phyloP scores from a whole-genome alignment of 164 flowering plant species.

The Liquidambar formosana region DNA sequence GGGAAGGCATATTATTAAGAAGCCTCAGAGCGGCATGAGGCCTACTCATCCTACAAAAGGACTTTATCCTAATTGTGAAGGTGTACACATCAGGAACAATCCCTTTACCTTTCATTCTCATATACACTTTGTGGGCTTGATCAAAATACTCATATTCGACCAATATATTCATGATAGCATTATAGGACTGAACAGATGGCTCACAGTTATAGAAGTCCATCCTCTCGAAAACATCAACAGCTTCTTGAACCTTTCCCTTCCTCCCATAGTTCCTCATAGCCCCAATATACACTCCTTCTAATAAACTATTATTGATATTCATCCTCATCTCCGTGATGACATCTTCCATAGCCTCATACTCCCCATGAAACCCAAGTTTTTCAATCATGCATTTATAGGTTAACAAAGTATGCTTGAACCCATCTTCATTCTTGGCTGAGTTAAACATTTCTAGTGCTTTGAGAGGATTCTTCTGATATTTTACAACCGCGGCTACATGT shows the following conservation, averaged over 20 bases:
- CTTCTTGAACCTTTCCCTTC: slow-evolving; percentile 73
- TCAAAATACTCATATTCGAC: slow-evolving; percentile 63
- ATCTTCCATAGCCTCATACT: slow-evolving; percentile 74
- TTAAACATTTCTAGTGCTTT: slow-evolving; percentile 81
- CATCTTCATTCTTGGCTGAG: slow-evolving; percentile 61
- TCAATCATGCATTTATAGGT: slow-evolving; percentile 79
- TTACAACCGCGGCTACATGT: slow-evolving; percentile 77
- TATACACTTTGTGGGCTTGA: slow-evolving; percentile 84
- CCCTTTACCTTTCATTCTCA: slow-evolving; percentile 71
- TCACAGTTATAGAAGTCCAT: slow-evolving; percentile 83
- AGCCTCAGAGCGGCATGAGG: slow-evolving; percentile 84
- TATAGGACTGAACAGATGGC: slow-evolving; percentile 67
- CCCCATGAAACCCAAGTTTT: slow-evolving; percentile 68
- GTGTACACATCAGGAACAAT: slow-evolving; percentile 80
- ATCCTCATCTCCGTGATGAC: slow-evolving; percentile 61
- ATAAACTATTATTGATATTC: slow-evolving; percentile 48
- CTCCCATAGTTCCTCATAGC: slow-evolving; percentile 73
- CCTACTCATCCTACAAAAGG: slow-evolving; percentile 72
- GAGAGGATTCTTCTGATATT: slow-evolving; percentile 66
- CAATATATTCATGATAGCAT: slow-evolving; percentile 80
- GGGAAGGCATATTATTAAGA: slow-evolving; percentile 66
- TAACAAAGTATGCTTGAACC: slow-evolving; percentile 70
- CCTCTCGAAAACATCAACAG: slow-evolving; percentile 79
- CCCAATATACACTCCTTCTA: slow-evolving; percentile 77
- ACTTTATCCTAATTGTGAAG: slow-evolving; percentile 82